These are phyloP conservation scores for Dipteronia sinensis DNA, from an alignment of 345 rosid genomes.

Conservation along the genomic window DNA sequence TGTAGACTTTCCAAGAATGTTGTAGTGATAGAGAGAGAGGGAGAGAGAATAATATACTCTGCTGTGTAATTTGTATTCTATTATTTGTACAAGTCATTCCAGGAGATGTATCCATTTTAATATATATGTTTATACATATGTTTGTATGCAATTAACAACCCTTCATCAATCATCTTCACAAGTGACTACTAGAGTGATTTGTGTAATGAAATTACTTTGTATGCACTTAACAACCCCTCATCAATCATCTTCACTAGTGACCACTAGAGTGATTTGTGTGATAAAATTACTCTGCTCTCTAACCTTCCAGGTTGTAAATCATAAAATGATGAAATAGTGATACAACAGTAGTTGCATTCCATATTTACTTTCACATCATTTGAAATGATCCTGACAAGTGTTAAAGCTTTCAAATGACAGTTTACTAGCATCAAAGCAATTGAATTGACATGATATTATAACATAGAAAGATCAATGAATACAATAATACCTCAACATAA, in stretches of 20 bases:
- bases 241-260: neutral
- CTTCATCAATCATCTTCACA: too few species aligned
- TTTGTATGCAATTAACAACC: neutral
- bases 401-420: neutral
- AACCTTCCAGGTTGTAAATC: too few species aligned
- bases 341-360: too few species aligned
- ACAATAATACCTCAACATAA: neutral
- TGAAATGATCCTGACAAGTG: too few species aligned
- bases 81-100: neutral
- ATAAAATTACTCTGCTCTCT: too few species aligned
- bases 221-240: too few species aligned
- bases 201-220: neutral
- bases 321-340: too few species aligned
- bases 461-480: slow-evolving; percentile 15
- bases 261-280: neutral
- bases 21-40: neutral
- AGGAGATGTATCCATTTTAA: neutral
- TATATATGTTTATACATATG: neutral
- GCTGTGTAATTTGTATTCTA: neutral
- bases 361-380: neutral
- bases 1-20: slow-evolving; percentile 9
- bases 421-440: neutral
- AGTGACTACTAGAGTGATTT: neutral
- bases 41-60: neutral
- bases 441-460: neutral